Conservation (phyloP, 2,329 filamentous ascomycete genomes). For the Mariannaea sp. region DNA sequence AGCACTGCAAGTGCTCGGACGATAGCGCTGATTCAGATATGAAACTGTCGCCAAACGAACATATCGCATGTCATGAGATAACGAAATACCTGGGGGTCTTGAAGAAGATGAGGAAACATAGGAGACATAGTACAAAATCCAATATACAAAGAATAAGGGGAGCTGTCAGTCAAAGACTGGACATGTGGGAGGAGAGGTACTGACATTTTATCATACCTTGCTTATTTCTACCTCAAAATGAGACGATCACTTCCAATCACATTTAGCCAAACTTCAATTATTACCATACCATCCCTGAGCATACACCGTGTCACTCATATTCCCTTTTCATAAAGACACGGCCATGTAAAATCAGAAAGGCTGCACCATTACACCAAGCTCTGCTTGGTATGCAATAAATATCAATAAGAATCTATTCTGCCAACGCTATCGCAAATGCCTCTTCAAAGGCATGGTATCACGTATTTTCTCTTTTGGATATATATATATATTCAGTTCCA, state of each 20-base stretch:
- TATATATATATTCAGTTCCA: slow-evolving; percentile 25
- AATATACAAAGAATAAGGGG: slow-evolving; percentile 20
- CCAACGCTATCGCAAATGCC: slow-evolving; percentile 19
- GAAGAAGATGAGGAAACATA: slow-evolving; percentile 23
- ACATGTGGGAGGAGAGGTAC: slow-evolving; percentile 19
- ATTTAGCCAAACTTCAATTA: slow-evolving; percentile 16
- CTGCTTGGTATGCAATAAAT: slow-evolving; percentile 34
- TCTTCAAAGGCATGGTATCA: slow-evolving; percentile 36
- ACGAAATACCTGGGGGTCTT: slow-evolving; percentile 36
- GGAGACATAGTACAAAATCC: slow-evolving; percentile 16
- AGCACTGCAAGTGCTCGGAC: slow-evolving; percentile 6
- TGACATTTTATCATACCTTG: slow-evolving; percentile 27
- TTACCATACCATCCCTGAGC: slow-evolving; percentile 18
- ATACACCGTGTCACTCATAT: slow-evolving; percentile 18
- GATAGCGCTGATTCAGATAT: background rate
- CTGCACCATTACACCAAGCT: slow-evolving; percentile 29
- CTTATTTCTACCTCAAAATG: slow-evolving; percentile 19
- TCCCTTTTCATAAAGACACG: slow-evolving; percentile 9
- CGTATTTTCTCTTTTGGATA: slow-evolving; percentile 15
- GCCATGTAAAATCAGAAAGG: slow-evolving; percentile 16
- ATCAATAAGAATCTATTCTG: slow-evolving; percentile 24
- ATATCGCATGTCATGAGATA: slow-evolving; percentile 36
- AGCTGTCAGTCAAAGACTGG: slow-evolving; percentile 17
- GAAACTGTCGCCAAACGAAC: slow-evolving; percentile 19
- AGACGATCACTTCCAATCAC: slow-evolving; percentile 9